Conservation (phyloP, 2,329 filamentous ascomycete species). For the Albophoma yamanashiensis region DNA sequence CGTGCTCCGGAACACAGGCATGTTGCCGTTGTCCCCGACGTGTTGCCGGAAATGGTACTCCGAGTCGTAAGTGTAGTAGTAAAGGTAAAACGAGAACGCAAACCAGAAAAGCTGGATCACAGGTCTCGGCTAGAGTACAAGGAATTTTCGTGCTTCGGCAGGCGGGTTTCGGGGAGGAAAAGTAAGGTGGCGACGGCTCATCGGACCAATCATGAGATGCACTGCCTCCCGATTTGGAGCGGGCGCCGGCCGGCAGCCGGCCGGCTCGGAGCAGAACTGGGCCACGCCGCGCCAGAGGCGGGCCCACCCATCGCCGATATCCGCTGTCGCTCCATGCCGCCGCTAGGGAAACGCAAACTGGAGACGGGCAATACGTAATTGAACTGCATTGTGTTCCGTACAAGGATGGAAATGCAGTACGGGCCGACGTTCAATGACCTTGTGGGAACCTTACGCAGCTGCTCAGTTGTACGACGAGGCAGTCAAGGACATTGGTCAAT, state of each 20-base stretch:
- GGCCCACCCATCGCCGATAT: slow-evolving; percentile 14
- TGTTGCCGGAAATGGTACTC: background rate
- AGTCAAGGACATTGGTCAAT: background rate
- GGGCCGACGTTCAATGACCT: background rate
- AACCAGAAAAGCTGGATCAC: background rate
- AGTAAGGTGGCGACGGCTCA: background rate
- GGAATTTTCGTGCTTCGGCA: background rate
- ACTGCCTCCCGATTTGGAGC: slow-evolving; percentile 1
- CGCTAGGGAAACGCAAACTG: background rate
- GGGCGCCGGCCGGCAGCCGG: slow-evolving; percentile 9
- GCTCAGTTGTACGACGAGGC: background rate
- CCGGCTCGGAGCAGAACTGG: slow-evolving; percentile 2
- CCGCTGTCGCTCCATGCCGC: slow-evolving; percentile 2
- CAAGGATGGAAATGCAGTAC: background rate
- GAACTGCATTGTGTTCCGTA: too few species aligned
- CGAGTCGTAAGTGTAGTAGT: background rate
- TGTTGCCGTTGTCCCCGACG: too few species aligned
- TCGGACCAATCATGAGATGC: background rate
- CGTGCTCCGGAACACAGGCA: too few species aligned
- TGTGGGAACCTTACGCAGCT: background rate
- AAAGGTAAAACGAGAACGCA: background rate
- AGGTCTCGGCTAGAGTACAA: background rate
- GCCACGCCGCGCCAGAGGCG: background rate
- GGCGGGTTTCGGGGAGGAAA: background rate
- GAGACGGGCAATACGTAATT: background rate